A percentile compares a stretch with the other conserved stretches of the same genome.
phyloP scores from a whole-genome alignment of 768 basidiomycete species.

The Tulasnella sp. region DNA sequence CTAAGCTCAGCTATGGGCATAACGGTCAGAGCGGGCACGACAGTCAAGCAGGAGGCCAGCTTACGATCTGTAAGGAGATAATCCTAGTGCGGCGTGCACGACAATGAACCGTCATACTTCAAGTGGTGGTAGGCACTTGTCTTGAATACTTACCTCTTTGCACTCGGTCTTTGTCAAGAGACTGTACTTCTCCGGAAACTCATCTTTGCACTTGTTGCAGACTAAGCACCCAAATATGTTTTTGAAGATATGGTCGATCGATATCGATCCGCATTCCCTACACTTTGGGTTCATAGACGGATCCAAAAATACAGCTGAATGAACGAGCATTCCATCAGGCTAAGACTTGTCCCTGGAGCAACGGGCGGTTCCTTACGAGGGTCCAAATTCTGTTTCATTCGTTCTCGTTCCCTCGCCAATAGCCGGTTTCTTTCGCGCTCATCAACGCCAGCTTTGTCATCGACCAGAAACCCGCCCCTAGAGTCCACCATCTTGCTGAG shows the following conservation, averaged over 20 bases:
- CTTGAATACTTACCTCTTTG: slow-evolving; percentile 60
- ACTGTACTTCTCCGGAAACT: slow-evolving; percentile 87
- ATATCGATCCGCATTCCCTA: slow-evolving; percentile 76
- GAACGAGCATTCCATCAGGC: neutral
- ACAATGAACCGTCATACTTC: neutral
- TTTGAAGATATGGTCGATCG: slow-evolving; percentile 78
- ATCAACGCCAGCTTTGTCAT: slow-evolving; percentile 78
- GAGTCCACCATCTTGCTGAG: slow-evolving; percentile 95
- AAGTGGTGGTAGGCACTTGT: neutral
- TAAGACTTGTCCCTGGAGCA: neutral
- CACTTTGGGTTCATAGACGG: slow-evolving; percentile 75
- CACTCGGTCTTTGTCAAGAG: slow-evolving; percentile 97
- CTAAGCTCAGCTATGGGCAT: slow-evolving; percentile 72
- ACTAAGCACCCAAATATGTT: slow-evolving; percentile 81
- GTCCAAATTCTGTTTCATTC: slow-evolving; percentile 53
- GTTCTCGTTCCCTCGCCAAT: slow-evolving; percentile 60
- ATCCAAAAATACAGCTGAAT: slow-evolving; percentile 73
- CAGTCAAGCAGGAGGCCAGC: slow-evolving; percentile 34
- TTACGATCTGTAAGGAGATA: slow-evolving; percentile 90
- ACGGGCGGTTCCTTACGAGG: slow-evolving; percentile 52
- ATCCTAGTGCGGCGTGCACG: slow-evolving; percentile 49
- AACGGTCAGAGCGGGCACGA: neutral
- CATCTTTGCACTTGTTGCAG: slow-evolving; percentile 87
- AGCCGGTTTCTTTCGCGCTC: slow-evolving; percentile 74
- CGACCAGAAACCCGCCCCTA: slow-evolving; percentile 90